phyloP scores from a whole-genome alignment of 805 yeast species.

The Starmerella gropengiesseri region DNA sequence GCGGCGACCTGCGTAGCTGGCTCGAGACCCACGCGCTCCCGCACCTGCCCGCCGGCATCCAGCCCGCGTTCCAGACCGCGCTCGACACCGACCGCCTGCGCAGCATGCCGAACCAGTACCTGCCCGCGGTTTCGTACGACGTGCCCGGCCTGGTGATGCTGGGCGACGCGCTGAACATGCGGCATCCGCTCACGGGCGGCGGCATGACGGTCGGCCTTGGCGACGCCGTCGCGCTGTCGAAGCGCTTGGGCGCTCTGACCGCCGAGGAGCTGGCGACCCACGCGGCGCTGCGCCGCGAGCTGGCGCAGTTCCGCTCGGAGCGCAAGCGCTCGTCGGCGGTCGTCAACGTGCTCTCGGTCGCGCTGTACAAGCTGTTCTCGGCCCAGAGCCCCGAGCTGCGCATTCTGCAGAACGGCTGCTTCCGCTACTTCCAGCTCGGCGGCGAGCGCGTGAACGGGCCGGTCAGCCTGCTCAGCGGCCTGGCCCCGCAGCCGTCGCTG shows the following conservation, averaged over 20 bases:
- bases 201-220: constrained; percentile 97
- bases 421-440: constrained; percentile 72
- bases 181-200: constrained; percentile 97
- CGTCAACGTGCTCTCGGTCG: constrained; percentile 80
- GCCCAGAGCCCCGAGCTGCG: constrained; percentile 60
- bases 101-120: constrained; percentile 88
- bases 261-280: constrained; percentile 48
- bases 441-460: constrained; percentile 74
- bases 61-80: constrained; percentile 61
- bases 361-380: constrained; percentile 80
- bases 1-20: constrained; percentile 50
- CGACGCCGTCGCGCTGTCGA: constrained; percentile 63
- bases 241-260: constrained; percentile 44
- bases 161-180: constrained; percentile 94
- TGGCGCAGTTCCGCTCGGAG: constrained; percentile 60
- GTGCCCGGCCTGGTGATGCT: constrained; percentile 67
- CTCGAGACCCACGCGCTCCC: constrained; percentile 52
- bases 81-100: constrained; percentile 49
- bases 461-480: constrained; percentile 71
- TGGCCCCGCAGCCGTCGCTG: constrained; percentile 60
- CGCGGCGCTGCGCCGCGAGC: constrained; percentile 42
- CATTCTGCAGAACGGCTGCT: constrained; percentile 79
- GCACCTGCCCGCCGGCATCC: constrained; percentile 49
- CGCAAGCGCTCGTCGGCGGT: constrained; percentile 75
- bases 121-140: constrained; percentile 61